Conservation (phyloP, 495 filamentous ascomycete genomes). For the Immersiella caudata region DNA sequence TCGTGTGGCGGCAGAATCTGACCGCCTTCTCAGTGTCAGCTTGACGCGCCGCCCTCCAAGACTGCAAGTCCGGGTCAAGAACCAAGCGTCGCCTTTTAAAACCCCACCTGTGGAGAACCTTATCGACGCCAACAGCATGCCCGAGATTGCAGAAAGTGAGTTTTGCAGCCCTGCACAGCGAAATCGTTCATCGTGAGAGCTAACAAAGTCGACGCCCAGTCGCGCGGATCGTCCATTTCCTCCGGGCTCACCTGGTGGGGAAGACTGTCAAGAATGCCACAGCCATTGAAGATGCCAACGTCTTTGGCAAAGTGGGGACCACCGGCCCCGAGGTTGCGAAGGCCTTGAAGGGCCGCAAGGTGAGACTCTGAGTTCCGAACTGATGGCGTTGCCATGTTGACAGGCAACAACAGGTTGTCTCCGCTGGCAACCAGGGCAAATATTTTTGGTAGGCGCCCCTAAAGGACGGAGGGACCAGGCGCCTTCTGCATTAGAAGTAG, state of each 20-base stretch:
- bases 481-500: too few species aligned
- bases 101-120: background rate
- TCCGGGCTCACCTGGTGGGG: conserved; percentile 78
- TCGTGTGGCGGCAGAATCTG: conserved; percentile 27
- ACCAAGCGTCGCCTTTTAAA: background rate
- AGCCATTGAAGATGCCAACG: conserved; percentile 73
- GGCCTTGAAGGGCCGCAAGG: conserved; percentile 74
- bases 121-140: conserved; percentile 56
- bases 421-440: conserved; percentile 85
- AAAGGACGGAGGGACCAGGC: too few species aligned
- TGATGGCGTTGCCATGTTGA: background rate
- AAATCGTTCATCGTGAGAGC: too few species aligned
- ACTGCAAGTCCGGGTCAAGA: background rate
- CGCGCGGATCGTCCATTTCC: conserved; percentile 80
- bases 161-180: background rate
- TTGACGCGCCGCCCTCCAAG: background rate
- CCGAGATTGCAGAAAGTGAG: conserved; percentile 75
- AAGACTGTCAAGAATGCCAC: conserved; percentile 73
- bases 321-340: conserved; percentile 70
- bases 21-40: background rate
- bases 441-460: conserved; percentile 74
- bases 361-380: conserved; percentile 20
- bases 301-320: conserved; percentile 88
- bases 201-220: conserved; percentile 50
- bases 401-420: conserved; percentile 48